Conservation (phyloP, 2,329 filamentous ascomycete genomes). For the Fusarium xyrophilum region DNA sequence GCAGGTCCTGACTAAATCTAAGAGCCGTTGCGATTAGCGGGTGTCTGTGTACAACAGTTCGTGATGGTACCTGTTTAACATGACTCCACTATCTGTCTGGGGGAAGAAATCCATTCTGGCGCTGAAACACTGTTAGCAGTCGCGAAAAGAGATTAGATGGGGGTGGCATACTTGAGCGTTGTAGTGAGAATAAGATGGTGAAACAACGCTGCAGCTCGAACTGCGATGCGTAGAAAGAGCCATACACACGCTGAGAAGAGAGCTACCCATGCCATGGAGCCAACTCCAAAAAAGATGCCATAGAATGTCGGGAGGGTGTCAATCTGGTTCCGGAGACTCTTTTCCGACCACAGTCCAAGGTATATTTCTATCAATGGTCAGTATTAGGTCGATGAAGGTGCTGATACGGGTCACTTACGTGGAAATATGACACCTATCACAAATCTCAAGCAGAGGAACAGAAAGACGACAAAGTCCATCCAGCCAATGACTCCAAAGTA, state of each 20-base stretch:
- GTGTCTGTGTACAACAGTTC: neutral
- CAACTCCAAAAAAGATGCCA: neutral
- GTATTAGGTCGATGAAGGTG: fast-evolving
- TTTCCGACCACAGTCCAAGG: neutral
- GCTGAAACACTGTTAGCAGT: fast-evolving
- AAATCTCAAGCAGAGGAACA: neutral
- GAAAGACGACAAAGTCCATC: neutral
- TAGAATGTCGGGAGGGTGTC: neutral
- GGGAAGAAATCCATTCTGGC: neutral
- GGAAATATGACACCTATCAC: neutral
- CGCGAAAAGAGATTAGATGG: fast-evolving
- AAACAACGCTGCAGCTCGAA: neutral
- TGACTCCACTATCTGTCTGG: neutral
- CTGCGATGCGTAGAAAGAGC: neutral
- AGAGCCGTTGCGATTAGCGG: neutral
- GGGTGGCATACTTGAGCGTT: neutral
- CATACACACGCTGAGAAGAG: neutral
- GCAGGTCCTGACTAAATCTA: slow-evolving; percentile 2
- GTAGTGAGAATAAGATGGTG: neutral
- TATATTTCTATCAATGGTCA: neutral
- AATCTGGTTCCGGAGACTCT: neutral
- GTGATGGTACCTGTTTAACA: neutral
- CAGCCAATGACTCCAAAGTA: neutral
- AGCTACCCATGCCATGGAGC: neutral
- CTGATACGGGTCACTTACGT: neutral